Conservation (phyloP, 306 rosid species). For the Corylus americana region DNA sequence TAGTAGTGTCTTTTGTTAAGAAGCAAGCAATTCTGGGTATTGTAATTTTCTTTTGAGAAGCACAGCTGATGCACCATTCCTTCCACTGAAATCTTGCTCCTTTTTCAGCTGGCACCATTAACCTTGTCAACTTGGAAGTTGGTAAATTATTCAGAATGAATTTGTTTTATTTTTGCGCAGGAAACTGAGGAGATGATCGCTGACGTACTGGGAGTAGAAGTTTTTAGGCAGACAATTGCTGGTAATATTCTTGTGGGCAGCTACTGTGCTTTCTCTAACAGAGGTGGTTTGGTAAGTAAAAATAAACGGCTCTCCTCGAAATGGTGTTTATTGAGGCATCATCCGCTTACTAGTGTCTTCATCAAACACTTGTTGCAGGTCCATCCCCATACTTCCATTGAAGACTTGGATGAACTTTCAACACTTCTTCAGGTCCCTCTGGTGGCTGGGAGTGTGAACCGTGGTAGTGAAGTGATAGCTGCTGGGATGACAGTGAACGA, state of each 20-base stretch:
- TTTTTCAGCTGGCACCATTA: background rate
- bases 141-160: conserved; percentile 12
- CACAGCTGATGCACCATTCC: background rate
- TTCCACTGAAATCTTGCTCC: background rate
- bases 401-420: conserved; percentile 90
- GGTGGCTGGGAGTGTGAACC: conserved; percentile 87
- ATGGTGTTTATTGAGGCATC: conserved; percentile 1
- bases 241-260: conserved; percentile 94
- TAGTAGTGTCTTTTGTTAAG: background rate
- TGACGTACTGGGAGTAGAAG: conserved; percentile 96
- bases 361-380: conserved; percentile 52
- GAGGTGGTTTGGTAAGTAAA: conserved; percentile 85
- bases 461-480: conserved; percentile 87
- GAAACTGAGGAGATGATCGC: conserved; percentile 94
- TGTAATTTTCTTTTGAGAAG: background rate
- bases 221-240: conserved; percentile 91
- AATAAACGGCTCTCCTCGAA: background rate
- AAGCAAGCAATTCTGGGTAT: background rate
- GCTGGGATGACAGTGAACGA: conserved; percentile 89
- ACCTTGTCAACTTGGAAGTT: conserved; percentile 9
- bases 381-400: conserved; percentile 90
- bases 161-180: conserved; percentile 41
- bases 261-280: conserved; percentile 79
- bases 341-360: background rate
- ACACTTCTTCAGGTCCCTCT: conserved; percentile 95